phyloP scores from a whole-genome alignment of 2,329 filamentous ascomycete genomes.

The Samsoniella hepiali region DNA sequence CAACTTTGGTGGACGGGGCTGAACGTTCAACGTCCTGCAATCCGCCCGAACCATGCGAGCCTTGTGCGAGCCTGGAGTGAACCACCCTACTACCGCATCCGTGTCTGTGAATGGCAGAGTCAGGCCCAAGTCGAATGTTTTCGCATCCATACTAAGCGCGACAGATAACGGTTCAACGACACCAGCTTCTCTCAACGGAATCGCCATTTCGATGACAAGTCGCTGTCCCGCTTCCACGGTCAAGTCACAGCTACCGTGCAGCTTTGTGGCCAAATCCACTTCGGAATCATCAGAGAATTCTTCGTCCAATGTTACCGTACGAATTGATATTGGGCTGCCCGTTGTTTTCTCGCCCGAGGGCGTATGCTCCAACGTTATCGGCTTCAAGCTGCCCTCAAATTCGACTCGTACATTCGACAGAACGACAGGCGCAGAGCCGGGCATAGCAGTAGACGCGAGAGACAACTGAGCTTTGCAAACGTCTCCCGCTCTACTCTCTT shows the following conservation, averaged over 20 bases:
- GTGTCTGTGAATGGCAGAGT: conserved; percentile 51
- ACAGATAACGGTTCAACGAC: conserved; percentile 65
- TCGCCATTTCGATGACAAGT: conserved; percentile 66
- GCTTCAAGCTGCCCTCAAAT: conserved; percentile 57
- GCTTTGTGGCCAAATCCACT: conserved; percentile 34
- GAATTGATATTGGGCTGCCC: conserved; percentile 25
- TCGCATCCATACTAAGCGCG: conserved; percentile 59
- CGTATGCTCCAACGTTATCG: conserved; percentile 50
- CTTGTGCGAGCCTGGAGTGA: conserved; percentile 40
- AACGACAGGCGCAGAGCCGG: conserved; percentile 48
- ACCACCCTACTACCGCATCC: conserved; percentile 48
- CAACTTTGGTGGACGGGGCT: conserved; percentile 90
- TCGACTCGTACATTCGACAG: conserved; percentile 51
- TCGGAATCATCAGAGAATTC: conserved; percentile 28
- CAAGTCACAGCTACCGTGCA: conserved; percentile 60
- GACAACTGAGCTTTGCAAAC: conserved; percentile 55
- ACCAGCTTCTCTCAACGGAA: conserved; percentile 79
- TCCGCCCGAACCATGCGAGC: conserved; percentile 48
- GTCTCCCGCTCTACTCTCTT: conserved; percentile 61
- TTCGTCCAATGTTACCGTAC: conserved; percentile 31
- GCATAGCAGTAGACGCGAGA: conserved; percentile 54
- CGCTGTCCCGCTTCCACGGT: conserved; percentile 64
- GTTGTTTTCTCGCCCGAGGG: conserved; percentile 19
- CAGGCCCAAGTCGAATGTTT: conserved; percentile 66
- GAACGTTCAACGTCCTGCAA: conserved; percentile 62